Evolutionary conservation across 306 rosid species (phyloP).

Genomic region (Corylus heterophylla): DNA sequence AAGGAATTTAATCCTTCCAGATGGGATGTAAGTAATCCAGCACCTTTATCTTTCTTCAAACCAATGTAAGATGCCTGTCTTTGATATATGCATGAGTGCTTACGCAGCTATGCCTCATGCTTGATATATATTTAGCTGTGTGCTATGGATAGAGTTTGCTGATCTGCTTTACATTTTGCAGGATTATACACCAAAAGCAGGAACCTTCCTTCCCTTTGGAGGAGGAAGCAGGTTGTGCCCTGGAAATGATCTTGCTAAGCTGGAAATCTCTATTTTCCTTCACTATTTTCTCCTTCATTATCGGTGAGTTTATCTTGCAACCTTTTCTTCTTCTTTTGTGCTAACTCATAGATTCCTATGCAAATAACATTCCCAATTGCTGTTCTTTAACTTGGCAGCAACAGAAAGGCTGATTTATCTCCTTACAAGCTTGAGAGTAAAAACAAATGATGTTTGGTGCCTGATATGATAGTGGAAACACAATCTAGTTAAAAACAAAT

Average conservation of each 20-base stretch:
- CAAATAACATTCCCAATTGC: neutral
- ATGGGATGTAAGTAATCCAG: slow-evolving; percentile 64
- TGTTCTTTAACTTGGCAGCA: neutral
- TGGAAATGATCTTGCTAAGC: slow-evolving; percentile 61
- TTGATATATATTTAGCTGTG: neutral
- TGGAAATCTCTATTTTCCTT: slow-evolving; percentile 81
- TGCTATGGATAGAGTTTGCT: neutral
- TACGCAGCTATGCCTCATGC: neutral
- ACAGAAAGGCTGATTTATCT: no score
- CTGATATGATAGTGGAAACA: no score
- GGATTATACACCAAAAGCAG: slow-evolving; percentile 57
- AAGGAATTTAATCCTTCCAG: slow-evolving; percentile 73
- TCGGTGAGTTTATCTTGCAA: slow-evolving; percentile 39
- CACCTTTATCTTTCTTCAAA: neutral
- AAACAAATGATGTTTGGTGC: no score
- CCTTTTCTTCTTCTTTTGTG: neutral
- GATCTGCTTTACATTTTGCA: slow-evolving; percentile 10
- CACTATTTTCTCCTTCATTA: slow-evolving; percentile 72
- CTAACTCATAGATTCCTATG: neutral
- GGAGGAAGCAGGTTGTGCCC: slow-evolving; percentile 83
- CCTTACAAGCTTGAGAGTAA: no score
- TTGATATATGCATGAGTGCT: neutral
- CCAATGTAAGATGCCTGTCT: neutral
- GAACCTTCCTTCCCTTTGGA: slow-evolving; percentile 88
- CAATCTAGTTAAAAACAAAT: no score